Conservation (phyloP, 1,284 basidiomycete species). For the Sanghuangporus weigelae region DNA sequence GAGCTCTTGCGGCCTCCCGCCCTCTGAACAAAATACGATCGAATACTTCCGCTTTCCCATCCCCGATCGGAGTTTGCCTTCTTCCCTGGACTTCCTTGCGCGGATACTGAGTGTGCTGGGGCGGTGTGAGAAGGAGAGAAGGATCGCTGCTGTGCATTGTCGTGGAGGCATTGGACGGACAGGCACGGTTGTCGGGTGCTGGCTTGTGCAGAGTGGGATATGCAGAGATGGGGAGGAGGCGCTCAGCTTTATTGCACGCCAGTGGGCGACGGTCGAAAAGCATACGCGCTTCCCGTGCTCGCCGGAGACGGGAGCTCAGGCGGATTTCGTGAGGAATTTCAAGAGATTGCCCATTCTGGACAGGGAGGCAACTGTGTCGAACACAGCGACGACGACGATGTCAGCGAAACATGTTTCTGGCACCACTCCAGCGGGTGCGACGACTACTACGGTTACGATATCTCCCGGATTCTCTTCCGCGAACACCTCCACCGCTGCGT, state of each 20-base stretch:
- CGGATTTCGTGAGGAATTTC: slow-evolving; percentile 60
- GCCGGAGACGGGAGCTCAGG: slow-evolving; percentile 74
- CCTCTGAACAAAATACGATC: slow-evolving; percentile 33
- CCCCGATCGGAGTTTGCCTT: slow-evolving; percentile 59
- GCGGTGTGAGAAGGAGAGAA: slow-evolving; percentile 49
- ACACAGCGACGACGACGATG: too few species aligned
- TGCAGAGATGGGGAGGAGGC: slow-evolving; percentile 57
- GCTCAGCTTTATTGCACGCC: slow-evolving; percentile 52
- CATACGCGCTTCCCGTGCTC: slow-evolving; percentile 65
- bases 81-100: slow-evolving; percentile 49
- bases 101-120: slow-evolving; percentile 49
- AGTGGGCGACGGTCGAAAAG: slow-evolving; percentile 73
- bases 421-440: too few species aligned
- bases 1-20: slow-evolving; percentile 46
- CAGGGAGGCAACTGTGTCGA: background rate
- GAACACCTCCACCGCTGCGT: too few species aligned
- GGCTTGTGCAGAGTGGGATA: slow-evolving; percentile 66
- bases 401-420: too few species aligned
- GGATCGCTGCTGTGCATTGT: slow-evolving; percentile 66
- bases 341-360: background rate
- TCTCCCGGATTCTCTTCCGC: too few species aligned
- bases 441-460: too few species aligned
- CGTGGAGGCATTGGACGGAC: slow-evolving; percentile 73
- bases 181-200: slow-evolving; percentile 71
- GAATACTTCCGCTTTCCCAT: slow-evolving; percentile 75